Conservation (phyloP, 1,284 basidiomycete genomes). For the Cryptococcus amylolentus region DNA sequence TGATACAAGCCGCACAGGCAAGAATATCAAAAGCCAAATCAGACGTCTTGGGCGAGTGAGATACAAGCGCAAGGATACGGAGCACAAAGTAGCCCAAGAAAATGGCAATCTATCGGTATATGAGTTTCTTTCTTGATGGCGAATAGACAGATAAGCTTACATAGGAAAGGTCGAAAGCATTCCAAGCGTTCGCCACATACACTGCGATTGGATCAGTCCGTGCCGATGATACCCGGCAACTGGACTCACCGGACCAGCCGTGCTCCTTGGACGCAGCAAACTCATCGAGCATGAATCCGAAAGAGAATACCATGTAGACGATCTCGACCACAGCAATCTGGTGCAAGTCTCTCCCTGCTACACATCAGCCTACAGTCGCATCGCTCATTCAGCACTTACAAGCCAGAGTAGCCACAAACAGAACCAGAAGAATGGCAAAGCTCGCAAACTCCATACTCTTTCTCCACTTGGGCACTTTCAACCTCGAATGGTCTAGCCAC, state of each 20-base stretch:
- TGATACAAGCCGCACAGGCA: constrained; percentile 77
- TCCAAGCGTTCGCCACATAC: constrained; percentile 78
- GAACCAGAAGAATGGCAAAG: constrained; percentile 61
- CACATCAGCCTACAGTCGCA: background rate
- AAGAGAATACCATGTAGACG: constrained; percentile 68
- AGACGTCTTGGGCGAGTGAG: constrained; percentile 58
- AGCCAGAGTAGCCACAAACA: constrained; percentile 57
- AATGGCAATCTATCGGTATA: constrained; percentile 53
- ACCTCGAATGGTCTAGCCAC: constrained; percentile 71
- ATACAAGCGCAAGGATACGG: constrained; percentile 62
- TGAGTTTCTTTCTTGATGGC: constrained; percentile 1
- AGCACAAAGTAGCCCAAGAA: constrained; percentile 67
- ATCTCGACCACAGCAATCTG: constrained; percentile 55
- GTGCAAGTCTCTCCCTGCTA: constrained; percentile 8
- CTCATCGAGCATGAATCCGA: constrained; percentile 68
- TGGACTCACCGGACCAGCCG: constrained; percentile 71
- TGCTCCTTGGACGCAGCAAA: constrained; percentile 59
- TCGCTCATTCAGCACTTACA: constrained; percentile 56
- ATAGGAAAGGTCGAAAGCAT: constrained; percentile 77
- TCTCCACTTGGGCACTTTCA: constrained; percentile 77
- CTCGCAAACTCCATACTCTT: constrained; percentile 74
- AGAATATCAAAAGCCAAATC: constrained; percentile 76
- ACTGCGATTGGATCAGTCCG: constrained; percentile 52
- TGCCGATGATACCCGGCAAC: background rate
- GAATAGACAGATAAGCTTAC: constrained; percentile 20